Evolutionary conservation across 495 filamentous ascomycete species (phyloP), one percentile per base, ranked within the genome.

Genomic region (Baudoinia panamericana): DNA sequence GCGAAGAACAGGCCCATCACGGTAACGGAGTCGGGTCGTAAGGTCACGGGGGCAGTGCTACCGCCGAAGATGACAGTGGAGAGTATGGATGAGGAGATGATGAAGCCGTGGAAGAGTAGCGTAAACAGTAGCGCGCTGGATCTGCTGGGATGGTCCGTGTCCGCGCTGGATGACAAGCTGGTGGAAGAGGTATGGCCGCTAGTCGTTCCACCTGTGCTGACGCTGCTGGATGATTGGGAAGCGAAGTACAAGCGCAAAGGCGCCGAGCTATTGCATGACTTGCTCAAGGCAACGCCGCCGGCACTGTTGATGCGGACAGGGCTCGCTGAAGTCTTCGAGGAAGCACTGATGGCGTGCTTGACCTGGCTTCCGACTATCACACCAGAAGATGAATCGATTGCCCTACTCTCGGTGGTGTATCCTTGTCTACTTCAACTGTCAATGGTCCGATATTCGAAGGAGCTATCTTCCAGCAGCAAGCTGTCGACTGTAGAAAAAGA

Each of bases 191-290:
- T 82, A 42, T 94, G 86, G 75, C 75, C 73, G 0, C 70, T 92
- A n/a, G 71, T 82, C 29, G 68, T 88, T n/a, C 90, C 90, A 1
- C 80, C 83, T 1, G 63, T 94, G 0, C 69, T 97, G 2, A 73
- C 78, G 3, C 64, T 96, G 1, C 66, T 84, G 36, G 90, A 96
- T 56, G 80, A 87, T 54, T 54, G 65, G 11, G 61, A 67, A 30
- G 59, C 70, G 1, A 29, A 57, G 0, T 62, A 75, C 51, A 79
- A 82, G 41, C 53, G 62, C 1, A 63, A 59, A 5, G 85, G 79
- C 10, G 78, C 84, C 25, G 46, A 53, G 2, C 58, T 86, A 3
- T 60, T 90, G 1, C 54, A 53, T 5, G 42, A 60, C 0, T 72
- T 95, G 30, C 70, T 94, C 17, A 19, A 52, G 11, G 37, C 24